Percentiles rank a stretch among this genome's conserved stretches.
phyloP scores from a whole-genome alignment of 805 yeast species.

The Wickerhamiella allomyrinae region DNA sequence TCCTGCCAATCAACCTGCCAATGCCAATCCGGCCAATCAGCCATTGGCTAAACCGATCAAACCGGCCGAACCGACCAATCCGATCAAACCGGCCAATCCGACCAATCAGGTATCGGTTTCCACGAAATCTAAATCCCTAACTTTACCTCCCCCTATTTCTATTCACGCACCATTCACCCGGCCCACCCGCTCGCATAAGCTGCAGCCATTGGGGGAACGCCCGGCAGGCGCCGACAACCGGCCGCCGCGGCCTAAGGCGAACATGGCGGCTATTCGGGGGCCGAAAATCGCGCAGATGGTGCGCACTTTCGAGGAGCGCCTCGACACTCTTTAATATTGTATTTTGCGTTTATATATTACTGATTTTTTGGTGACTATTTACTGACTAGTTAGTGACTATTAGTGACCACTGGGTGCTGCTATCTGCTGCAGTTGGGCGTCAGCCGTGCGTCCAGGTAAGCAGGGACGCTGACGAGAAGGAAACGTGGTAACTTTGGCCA shows the following conservation, averaged over 20 bases:
- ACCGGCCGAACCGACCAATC: background rate
- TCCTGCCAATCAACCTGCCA: background rate
- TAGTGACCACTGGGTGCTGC: no score
- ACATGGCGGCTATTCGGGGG: background rate
- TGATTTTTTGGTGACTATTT: no score
- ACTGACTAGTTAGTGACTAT: no score
- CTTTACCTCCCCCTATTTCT: no score
- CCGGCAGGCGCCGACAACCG: background rate
- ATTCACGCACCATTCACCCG: no score
- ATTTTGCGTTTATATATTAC: no score
- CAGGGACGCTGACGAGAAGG: no score
- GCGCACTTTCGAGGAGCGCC: background rate
- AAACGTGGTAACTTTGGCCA: no score
- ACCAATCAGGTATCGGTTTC: background rate
- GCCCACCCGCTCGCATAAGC: background rate
- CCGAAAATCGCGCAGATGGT: constrained; percentile 1
- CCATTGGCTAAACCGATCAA: background rate
- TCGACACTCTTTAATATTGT: background rate
- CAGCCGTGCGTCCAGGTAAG: no score
- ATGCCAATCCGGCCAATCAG: background rate
- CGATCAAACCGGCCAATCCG: background rate
- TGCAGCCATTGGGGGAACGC: background rate
- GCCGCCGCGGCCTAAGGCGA: background rate
- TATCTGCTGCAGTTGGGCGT: no score
- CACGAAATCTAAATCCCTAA: no score